Evolutionary conservation across 805 yeast genomes (phyloP), one percentile per base, ranked within the genome.

Genomic region (Saccharomycopsis sp.): DNA sequence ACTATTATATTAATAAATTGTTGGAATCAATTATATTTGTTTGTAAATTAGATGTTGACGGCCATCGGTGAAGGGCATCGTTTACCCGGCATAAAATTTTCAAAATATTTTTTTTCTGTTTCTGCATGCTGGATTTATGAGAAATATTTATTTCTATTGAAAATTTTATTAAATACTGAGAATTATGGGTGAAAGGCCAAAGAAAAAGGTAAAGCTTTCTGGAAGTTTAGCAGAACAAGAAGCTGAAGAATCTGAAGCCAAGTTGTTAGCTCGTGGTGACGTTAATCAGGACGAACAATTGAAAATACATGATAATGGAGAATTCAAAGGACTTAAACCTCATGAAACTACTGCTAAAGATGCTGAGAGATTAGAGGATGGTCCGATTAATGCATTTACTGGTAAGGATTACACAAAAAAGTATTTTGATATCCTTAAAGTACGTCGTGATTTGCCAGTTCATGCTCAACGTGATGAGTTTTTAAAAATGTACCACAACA

Each of bases 381-480:
- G 79, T 1, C 62, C 66, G 0, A 53, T 53, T 22, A 93, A 90
- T 58, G 93, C 96, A 4, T 90, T 93, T 67, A 85, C 88, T 1
- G 95, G 93, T 9, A 53, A 63, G 8, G 53, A 59, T 16, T 80
- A 83, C 55, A 61, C 83, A 4, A 65, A 76, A 43, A 76, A 79
- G 56, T 93, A 93, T 63, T 74, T 79, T 54, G 85, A 78, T 51
- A 93, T 93, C 50, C 69, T 93, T 50, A 78, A 77, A 55, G 74
- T 71, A 21, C 77, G 98, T 65, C 75, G 95, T 53, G 84, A 85
- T 51, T 71, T 93, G 50, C 98, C 98, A 2, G 97, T 93, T 17
- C 96, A 90, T 64, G 78, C 88, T 23, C 96, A 93, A 65, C 74
- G 97, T 60, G 83, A 78, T 43, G 95, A 90, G 64, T 93, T 93